Percentiles rank a stretch among this genome's conserved stretches.
Conservation (phyloP, 2,329 filamentous ascomycete species). For the Pseudogymnoascus sp. region DNA sequence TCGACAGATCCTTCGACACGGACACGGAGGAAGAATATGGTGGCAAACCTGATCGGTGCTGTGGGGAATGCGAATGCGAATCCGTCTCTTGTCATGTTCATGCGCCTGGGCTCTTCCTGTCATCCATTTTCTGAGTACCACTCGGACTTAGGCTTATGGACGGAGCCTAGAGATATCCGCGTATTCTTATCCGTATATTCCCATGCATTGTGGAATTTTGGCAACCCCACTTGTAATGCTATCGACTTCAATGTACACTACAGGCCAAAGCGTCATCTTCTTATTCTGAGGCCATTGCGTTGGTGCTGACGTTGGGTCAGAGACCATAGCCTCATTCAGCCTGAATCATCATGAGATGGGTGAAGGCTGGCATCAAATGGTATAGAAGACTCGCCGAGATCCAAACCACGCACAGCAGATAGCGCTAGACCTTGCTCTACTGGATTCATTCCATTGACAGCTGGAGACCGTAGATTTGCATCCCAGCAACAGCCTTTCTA, state of each 20-base stretch:
- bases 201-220: neutral
- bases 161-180: neutral
- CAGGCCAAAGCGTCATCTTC: neutral
- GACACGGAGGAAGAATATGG: neutral
- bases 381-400: neutral
- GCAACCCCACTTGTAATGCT: neutral
- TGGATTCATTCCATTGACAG: neutral
- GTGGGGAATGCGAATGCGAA: neutral
- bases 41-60: neutral
- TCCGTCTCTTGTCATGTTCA: neutral
- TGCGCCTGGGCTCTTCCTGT: neutral
- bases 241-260: neutral
- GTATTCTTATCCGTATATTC: neutral
- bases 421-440: neutral
- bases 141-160: neutral
- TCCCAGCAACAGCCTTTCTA: neutral
- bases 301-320: neutral
- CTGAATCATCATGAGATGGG: neutral
- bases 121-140: neutral
- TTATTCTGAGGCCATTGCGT: neutral
- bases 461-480: neutral
- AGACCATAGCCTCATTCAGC: neutral
- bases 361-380: neutral
- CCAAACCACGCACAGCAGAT: neutral
- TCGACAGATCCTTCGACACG: neutral